Conservation (phyloP, 2,329 filamentous ascomycete genomes). For the Alternaria atra region DNA sequence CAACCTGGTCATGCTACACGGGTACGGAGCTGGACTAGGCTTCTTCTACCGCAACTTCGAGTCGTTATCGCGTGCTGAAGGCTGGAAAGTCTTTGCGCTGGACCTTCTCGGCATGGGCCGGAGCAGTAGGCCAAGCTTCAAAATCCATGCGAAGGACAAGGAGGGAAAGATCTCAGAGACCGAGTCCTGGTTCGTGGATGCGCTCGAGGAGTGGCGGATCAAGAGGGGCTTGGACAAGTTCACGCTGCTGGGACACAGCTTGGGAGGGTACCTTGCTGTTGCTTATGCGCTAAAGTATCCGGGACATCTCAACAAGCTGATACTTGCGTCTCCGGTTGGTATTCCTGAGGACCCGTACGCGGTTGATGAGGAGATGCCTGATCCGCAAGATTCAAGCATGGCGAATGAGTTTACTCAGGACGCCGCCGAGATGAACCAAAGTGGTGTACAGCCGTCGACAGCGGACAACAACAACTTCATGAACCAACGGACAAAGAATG, state of each 20-base stretch:
- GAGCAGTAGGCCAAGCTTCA: slow-evolving; percentile 83
- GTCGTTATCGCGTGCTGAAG: slow-evolving; percentile 76
- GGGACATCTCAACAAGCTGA: slow-evolving; percentile 92
- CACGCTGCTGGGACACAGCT: slow-evolving; percentile 89
- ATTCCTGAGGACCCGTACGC: slow-evolving; percentile 95
- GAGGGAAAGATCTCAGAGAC: slow-evolving; percentile 85
- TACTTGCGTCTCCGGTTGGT: slow-evolving; percentile 91
- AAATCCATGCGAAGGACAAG: slow-evolving; percentile 81
- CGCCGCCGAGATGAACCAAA: slow-evolving; percentile 69
- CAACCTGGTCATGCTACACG: slow-evolving; percentile 93
- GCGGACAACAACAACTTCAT: slow-evolving; percentile 65
- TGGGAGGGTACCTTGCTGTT: slow-evolving; percentile 94
- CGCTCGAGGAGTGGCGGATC: slow-evolving; percentile 93
- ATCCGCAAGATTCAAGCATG: slow-evolving; percentile 75
- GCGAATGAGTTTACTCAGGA: slow-evolving; percentile 82
- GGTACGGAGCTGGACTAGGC: slow-evolving; percentile 93
- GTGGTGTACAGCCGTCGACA: slow-evolving; percentile 73
- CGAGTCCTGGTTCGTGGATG: slow-evolving; percentile 95
- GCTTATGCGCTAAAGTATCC: slow-evolving; percentile 98
- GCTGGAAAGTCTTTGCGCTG: slow-evolving; percentile 92
- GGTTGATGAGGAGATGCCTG: slow-evolving; percentile 79
- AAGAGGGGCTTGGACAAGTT: slow-evolving; percentile 90
- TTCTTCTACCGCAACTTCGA: slow-evolving; percentile 99
- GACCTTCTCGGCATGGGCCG: slow-evolving; percentile 96
- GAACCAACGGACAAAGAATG: slow-evolving; percentile 56